phyloP scores from a whole-genome alignment of 1,284 basidiomycete genomes.

The Rhodotorula sp. region DNA sequence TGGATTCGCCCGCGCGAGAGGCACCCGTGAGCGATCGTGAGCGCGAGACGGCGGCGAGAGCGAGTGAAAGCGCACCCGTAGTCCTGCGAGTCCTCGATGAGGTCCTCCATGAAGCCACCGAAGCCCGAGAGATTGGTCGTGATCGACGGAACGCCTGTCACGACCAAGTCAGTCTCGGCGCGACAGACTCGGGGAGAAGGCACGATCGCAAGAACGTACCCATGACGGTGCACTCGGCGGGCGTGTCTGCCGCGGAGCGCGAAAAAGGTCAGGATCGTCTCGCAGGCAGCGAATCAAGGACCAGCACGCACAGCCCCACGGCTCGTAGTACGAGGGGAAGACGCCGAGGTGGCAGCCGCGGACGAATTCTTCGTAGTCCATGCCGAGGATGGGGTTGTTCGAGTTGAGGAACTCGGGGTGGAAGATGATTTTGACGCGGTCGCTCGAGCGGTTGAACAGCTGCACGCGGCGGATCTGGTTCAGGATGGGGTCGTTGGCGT shows the following conservation, averaged over 20 bases:
- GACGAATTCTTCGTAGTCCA: conserved; percentile 99
- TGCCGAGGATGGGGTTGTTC: conserved; percentile 93
- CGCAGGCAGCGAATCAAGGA: conserved; percentile 46
- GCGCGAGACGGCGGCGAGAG: conserved; percentile 4
- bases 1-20: neutral
- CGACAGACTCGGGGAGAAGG: too few relatives aligned
- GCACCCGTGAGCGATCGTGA: neutral
- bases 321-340: conserved; percentile 92
- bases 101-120: conserved; percentile 63
- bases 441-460: conserved; percentile 78
- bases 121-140: conserved; percentile 98
- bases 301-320: conserved; percentile 59
- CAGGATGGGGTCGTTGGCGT: conserved; percentile 85
- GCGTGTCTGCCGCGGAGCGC: conserved; percentile 53
- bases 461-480: conserved; percentile 92
- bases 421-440: conserved; percentile 95
- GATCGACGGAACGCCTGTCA: conserved; percentile 76
- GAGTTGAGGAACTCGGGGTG: conserved; percentile 98
- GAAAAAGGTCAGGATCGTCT: conserved; percentile 14
- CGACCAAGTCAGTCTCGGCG: neutral
- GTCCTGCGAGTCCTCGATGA: conserved; percentile 73
- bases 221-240: conserved; percentile 71
- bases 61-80: conserved; percentile 48
- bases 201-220: conserved; percentile 47
- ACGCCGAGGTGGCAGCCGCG: conserved; percentile 96